phyloP scores from a whole-genome alignment of 148 eudicot species.

The Polygonum maritimum region DNA sequence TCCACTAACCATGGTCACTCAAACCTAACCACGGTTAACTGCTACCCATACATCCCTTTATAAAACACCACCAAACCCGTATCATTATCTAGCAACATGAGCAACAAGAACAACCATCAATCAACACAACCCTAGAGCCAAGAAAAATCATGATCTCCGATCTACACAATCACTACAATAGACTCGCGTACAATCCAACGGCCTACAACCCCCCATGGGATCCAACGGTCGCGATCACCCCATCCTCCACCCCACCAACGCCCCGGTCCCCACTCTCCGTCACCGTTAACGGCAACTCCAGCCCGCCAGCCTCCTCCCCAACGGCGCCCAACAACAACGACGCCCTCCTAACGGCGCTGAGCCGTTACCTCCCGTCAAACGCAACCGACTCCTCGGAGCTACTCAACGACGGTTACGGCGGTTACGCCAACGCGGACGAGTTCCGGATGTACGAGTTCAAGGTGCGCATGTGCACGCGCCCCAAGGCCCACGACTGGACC shows the following conservation, averaged over 20 bases:
- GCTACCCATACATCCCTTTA: background rate
- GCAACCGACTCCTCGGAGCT: background rate
- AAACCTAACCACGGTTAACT: background rate
- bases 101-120: too few relatives aligned
- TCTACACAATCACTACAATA: background rate
- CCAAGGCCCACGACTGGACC: constrained; percentile 65
- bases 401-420: background rate
- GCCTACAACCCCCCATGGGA: background rate
- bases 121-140: background rate
- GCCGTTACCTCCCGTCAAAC: constrained; percentile 9
- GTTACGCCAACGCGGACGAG: constrained; percentile 9
- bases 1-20: background rate
- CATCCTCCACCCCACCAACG: background rate
- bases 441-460: constrained; percentile 88
- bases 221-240: background rate
- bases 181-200: background rate
- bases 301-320: background rate
- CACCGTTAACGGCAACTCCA: background rate
- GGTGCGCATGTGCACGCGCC: constrained; percentile 68
- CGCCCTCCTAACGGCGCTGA: background rate
- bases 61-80: background rate
- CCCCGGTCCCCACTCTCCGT: background rate
- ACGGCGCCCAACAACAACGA: background rate
- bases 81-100: background rate
- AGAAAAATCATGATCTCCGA: background rate